Evolutionary conservation across 2,329 filamentous ascomycete species (phyloP), one percentile per base, ranked within the genome.

Genomic region (Fusarium albosuccineum): DNA sequence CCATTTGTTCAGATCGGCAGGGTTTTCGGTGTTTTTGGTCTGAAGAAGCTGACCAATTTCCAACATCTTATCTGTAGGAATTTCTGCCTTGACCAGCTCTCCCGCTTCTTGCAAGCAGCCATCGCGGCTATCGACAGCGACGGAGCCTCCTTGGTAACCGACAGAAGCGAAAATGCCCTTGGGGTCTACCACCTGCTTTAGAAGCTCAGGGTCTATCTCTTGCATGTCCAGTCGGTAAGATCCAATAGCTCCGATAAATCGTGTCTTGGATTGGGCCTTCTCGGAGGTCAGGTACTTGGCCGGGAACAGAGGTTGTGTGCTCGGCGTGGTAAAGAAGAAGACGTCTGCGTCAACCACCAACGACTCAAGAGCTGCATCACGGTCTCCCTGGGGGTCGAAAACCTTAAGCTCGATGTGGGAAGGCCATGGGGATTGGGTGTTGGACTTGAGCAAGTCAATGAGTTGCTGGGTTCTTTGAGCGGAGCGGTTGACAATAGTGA

Each of bases 11-110:
- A 91, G 66, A 17, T 66, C 68, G 3, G 16, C 26, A 0, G 65
- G 53, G 8, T 50, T 57, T 1, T 53, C 17, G 0, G 56, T 46
- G 1, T 63, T 62, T 10, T 56, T 62, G 0, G 16, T 52, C 2
- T 68, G 80, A 2, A 91, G 78, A 0, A 89, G 85, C 0, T 88
- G 86, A 5, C 88, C 88, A 57, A 87, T 82, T 26, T 82, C 75
- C 0, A 70, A 37, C 56, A 77, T 64, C 36, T 71, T 70, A 2
- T 71, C 68, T 0, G 57, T 63, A 0, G 65, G 57, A 3, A 76
- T 27, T 3, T 68, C 59, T 4, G 73, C 73, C 27, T 75, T 71
- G 49, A 77, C 73, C 5, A 77, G 54, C 60, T 78, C 76, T 9
- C 76, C 76, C 1, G 76, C 73, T 50, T 77, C 74, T 14, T 74